These are phyloP conservation scores for Globisporangium ultimum DNA, from an alignment of 352 stramenopile genomes.

Conservation along the genomic window DNA sequence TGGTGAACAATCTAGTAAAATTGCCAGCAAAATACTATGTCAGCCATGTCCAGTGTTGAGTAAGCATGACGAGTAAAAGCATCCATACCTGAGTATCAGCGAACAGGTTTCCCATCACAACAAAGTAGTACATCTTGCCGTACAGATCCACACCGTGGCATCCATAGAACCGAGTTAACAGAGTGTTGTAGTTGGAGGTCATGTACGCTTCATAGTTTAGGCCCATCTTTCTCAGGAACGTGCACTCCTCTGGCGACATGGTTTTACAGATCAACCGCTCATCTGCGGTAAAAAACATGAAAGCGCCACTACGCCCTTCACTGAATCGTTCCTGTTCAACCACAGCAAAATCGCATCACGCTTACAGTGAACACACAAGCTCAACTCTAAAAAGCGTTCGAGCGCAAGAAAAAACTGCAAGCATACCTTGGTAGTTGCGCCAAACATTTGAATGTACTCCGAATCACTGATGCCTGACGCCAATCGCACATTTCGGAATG, in stretches of 20 bases:
- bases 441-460: constrained; percentile 83
- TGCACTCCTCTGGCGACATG: constrained; percentile 85
- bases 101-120: constrained; percentile 92
- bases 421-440: constrained; percentile 74
- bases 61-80: neutral
- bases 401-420: neutral
- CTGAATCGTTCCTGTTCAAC: constrained; percentile 64
- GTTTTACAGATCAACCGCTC: constrained; percentile 90
- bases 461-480: constrained; percentile 78
- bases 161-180: constrained; percentile 89
- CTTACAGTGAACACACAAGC: neutral
- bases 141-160: constrained; percentile 88
- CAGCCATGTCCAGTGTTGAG: neutral
- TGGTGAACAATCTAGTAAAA: constrained; percentile 60
- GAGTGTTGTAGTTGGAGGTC: constrained; percentile 72
- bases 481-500: constrained; percentile 84
- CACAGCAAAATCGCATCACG: neutral
- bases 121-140: constrained; percentile 91
- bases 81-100: constrained; percentile 60
- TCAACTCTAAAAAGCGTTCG: neutral
- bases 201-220: constrained; percentile 86
- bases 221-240: constrained; percentile 84
- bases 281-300: constrained; percentile 92
- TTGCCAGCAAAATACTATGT: neutral
- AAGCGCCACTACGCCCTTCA: constrained; percentile 85